Evolutionary conservation across 345 rosid species (phyloP).

Genomic region (Citrus hindsii): DNA sequence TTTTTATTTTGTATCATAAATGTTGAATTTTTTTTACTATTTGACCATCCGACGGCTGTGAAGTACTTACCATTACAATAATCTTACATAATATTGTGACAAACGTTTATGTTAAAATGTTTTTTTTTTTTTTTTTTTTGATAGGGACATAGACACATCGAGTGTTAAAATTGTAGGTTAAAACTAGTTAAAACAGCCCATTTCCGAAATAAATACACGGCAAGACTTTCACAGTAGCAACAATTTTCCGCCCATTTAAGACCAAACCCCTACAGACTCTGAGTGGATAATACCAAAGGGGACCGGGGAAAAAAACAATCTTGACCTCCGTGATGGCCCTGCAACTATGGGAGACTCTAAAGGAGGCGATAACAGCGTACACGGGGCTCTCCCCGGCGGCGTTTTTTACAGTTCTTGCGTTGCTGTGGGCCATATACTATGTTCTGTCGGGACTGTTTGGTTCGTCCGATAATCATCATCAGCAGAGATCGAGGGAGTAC

Average conservation of each 20-base stretch:
- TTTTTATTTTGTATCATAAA: too few relatives aligned
- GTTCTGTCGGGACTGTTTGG: slow-evolving; percentile 62
- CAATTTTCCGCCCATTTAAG: not conserved
- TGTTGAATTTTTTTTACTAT: too few relatives aligned
- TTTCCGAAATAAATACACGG: too few relatives aligned
- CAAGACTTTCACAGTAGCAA: not conserved
- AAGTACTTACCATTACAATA: too few relatives aligned
- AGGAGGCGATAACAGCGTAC: slow-evolving; percentile 77
- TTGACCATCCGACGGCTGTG: too few relatives aligned
- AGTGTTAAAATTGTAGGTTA: too few relatives aligned
- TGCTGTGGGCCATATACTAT: slow-evolving; percentile 67
- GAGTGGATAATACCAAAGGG: not conserved
- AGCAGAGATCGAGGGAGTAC: slow-evolving; percentile 37
- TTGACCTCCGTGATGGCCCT: slow-evolving; percentile 50
- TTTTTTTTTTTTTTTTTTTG: too few relatives aligned
- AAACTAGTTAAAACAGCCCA: too few relatives aligned
- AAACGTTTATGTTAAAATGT: too few relatives aligned
- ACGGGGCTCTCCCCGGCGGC: slow-evolving; percentile 84
- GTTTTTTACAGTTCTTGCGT: slow-evolving; percentile 72
- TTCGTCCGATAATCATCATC: slow-evolving; percentile 39
- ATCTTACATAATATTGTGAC: too few relatives aligned
- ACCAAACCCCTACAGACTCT: not conserved
- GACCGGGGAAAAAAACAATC: not conserved
- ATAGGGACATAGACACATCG: rapidly evolving
- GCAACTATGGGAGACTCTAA: slow-evolving; percentile 82